These are phyloP conservation scores for Dactylellina cionopaga DNA, from an alignment of 2,329 filamentous ascomycete genomes.

Conservation along the genomic window DNA sequence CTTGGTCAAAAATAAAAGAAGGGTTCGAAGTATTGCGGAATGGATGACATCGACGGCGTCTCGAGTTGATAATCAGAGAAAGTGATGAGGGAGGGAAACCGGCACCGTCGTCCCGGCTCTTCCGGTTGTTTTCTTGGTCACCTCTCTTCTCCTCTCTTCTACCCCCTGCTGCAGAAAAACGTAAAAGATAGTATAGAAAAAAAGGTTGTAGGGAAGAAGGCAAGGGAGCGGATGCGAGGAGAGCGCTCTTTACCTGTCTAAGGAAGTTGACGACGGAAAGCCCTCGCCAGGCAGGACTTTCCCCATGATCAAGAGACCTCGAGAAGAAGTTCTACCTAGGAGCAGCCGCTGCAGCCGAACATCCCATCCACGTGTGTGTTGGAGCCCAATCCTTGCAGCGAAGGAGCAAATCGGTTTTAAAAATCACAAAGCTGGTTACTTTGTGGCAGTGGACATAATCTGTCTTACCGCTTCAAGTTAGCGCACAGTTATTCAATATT, in stretches of 20 bases:
- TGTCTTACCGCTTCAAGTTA: no score
- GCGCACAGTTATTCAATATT: no score
- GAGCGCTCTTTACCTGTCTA: slow-evolving; percentile 27
- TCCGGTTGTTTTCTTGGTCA: slow-evolving; percentile 3
- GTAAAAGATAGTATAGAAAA: no score
- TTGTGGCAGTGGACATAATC: slow-evolving; percentile 19
- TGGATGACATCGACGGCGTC: no score
- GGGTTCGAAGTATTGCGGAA: neutral
- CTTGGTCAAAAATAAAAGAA: neutral
- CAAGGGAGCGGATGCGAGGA: slow-evolving; percentile 13
- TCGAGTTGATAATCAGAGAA: neutral
- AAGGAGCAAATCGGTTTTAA: slow-evolving; percentile 16
- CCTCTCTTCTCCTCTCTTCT: slow-evolving; percentile 5
- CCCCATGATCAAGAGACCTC: slow-evolving; percentile 2
- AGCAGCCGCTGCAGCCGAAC: no score
- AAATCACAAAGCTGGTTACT: neutral
- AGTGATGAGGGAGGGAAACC: neutral
- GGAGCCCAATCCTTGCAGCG: slow-evolving; percentile 3
- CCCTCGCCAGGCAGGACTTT: slow-evolving; percentile 20
- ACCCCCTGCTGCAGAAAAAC: no score
- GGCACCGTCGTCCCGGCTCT: slow-evolving; percentile 46
- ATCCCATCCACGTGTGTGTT: slow-evolving; percentile 22
- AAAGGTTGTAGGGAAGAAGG: no score
- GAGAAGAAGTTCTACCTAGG: neutral
- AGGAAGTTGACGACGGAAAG: slow-evolving; percentile 13